These are phyloP conservation scores for Cytospora schulzeri DNA, from an alignment of 2,329 filamentous ascomycete species.

Conservation along the genomic window DNA sequence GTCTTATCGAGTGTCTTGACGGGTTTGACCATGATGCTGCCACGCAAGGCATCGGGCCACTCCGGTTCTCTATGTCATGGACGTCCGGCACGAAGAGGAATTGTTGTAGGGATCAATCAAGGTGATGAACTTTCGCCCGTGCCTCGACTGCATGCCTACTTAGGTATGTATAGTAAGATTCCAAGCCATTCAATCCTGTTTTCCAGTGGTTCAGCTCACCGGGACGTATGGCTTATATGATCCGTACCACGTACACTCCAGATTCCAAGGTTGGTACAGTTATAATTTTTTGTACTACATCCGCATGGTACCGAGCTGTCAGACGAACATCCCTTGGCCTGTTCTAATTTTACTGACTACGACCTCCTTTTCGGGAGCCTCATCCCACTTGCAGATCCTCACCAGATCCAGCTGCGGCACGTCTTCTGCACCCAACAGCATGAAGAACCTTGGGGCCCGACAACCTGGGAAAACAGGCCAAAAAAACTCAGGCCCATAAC, in stretches of 20 bases:
- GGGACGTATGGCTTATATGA: neutral
- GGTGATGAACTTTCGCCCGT: neutral
- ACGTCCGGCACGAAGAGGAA: slow-evolving; percentile 6
- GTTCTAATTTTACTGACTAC: slow-evolving; percentile 21
- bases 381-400: slow-evolving; percentile 11
- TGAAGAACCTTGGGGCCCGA: too few species aligned
- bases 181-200: too few species aligned
- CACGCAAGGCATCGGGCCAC: neutral
- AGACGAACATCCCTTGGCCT: slow-evolving; percentile 4
- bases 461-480: neutral
- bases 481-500: neutral
- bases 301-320: slow-evolving; percentile 5
- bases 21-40: neutral
- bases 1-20: too few species aligned
- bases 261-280: too few species aligned
- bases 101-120: neutral
- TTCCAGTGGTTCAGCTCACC: neutral
- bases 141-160: too few species aligned
- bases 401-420: neutral
- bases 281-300: neutral
- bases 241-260: too few species aligned
- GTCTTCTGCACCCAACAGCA: too few species aligned
- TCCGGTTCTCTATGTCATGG: neutral
- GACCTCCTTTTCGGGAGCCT: neutral
- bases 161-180: too few species aligned